Evolutionary conservation across 352 stramenopile species (phyloP).

Genomic region (Blastocystis sp.): DNA sequence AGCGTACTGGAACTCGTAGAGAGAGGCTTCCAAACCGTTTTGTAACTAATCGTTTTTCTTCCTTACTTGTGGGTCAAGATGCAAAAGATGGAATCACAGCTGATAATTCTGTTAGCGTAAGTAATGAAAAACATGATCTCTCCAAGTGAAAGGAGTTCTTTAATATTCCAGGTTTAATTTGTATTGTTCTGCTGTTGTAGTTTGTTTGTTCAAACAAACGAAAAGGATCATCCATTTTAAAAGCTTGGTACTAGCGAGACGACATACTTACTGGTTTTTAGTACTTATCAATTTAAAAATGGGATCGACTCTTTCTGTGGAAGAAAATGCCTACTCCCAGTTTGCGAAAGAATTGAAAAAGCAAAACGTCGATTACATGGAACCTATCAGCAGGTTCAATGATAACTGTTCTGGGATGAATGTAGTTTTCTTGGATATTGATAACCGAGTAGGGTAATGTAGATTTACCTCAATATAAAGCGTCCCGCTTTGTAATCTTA

Average conservation of each 20-base stretch:
- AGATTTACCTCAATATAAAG: neutral
- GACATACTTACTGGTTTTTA: neutral
- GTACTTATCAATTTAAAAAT: neutral
- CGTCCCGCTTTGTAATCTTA: neutral
- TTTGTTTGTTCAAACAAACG: too few relatives aligned
- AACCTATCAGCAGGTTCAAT: neutral
- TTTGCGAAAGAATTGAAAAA: neutral
- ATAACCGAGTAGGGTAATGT: neutral
- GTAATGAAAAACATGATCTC: too few relatives aligned
- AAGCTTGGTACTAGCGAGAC: neutral
- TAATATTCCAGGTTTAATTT: too few relatives aligned
- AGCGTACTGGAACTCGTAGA: too few relatives aligned
- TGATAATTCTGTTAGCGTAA: too few relatives aligned
- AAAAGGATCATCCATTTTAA: too few relatives aligned
- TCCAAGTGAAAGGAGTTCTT: too few relatives aligned
- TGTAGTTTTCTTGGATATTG: neutral
- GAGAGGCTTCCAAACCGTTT: too few relatives aligned
- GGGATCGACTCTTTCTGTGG: neutral
- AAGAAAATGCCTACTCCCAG: constrained; percentile 17
- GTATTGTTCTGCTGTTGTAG: too few relatives aligned
- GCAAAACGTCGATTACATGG: neutral
- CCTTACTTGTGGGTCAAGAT: too few relatives aligned
- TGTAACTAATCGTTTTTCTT: too few relatives aligned
- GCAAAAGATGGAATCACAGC: too few relatives aligned
- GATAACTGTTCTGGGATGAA: neutral